Percentiles rank a stretch among this genome's conserved stretches.
phyloP scores from a whole-genome alignment of 371 early-diverging fungal species.

The Rhizopus arrhizus region DNA sequence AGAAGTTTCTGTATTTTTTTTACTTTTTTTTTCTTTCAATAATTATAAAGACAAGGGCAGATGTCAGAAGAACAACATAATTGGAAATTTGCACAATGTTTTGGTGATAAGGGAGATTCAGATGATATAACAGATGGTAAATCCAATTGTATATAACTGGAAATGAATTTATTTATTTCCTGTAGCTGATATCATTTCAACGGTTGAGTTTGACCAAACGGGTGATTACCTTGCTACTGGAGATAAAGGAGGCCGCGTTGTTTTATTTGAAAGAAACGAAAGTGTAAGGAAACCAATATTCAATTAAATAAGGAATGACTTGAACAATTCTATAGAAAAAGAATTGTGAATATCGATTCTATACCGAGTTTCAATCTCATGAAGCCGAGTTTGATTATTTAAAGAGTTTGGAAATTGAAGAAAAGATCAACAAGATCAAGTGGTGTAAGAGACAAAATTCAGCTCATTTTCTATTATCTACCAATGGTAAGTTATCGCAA shows the following conservation, averaged over 20 bases:
- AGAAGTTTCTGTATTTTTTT: neutral
- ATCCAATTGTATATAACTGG: constrained; percentile 72
- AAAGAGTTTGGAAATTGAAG: constrained; percentile 94
- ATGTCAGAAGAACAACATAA: constrained; percentile 23
- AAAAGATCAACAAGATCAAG: constrained; percentile 94
- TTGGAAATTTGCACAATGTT: constrained; percentile 98
- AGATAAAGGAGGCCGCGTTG: constrained; percentile 91
- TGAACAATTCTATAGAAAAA: constrained; percentile 65
- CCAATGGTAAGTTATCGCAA: constrained; percentile 67
- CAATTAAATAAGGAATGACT: no score
- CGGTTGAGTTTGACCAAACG: constrained; percentile 92
- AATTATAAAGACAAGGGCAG: neutral
- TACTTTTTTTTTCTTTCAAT: neutral
- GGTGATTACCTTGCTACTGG: constrained; percentile 93
- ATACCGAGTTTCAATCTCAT: constrained; percentile 94
- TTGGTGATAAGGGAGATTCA: constrained; percentile 97
- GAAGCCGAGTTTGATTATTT: constrained; percentile 96
- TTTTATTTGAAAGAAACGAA: constrained; percentile 85
- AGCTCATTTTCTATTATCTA: constrained; percentile 86
- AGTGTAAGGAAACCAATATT: constrained; percentile 5
- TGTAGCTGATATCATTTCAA: constrained; percentile 90
- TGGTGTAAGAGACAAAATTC: constrained; percentile 84
- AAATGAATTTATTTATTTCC: constrained; percentile 96
- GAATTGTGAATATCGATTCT: constrained; percentile 90
- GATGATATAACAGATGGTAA: constrained; percentile 97